These are phyloP conservation scores for Neoarthrinium moseri DNA, from an alignment of 2,329 filamentous ascomycete genomes.

Conservation along the genomic window DNA sequence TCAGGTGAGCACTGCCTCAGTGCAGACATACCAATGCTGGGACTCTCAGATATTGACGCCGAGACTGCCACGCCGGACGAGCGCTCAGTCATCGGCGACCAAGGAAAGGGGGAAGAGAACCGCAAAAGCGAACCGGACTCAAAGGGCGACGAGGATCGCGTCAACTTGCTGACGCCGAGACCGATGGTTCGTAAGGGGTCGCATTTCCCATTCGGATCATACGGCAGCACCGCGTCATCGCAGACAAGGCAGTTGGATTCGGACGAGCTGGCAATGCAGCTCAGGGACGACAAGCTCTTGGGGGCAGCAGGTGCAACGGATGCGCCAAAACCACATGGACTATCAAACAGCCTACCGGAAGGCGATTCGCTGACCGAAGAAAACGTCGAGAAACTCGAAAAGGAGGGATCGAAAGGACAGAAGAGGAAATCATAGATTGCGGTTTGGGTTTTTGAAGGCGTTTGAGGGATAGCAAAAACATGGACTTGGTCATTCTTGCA, in stretches of 20 bases:
- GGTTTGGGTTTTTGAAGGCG: too few relatives aligned
- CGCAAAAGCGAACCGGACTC: too few relatives aligned
- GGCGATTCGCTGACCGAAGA: conserved; percentile 52
- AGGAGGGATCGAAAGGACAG: conserved; percentile 19
- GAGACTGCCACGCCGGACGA: conserved; percentile 18
- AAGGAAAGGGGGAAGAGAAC: too few relatives aligned
- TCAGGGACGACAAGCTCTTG: conserved; percentile 46
- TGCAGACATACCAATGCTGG: conserved; percentile 19
- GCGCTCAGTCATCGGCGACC: conserved; percentile 2
- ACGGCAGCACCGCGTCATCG: conserved; percentile 8
- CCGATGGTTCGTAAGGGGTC: conserved; percentile 36
- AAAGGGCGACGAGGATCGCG: conserved; percentile 15
- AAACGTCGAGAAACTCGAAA: conserved; percentile 48
- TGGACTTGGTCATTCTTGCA: too few relatives aligned
- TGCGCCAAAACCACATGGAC: conserved; percentile 18
- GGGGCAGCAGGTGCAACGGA: conserved; percentile 40
- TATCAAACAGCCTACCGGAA: conserved; percentile 24
- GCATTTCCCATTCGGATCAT: conserved; percentile 39
- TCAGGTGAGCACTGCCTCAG: conserved; percentile 38
- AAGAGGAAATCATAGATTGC: too few relatives aligned
- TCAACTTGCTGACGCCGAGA: conserved; percentile 35
- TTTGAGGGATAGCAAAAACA: too few relatives aligned
- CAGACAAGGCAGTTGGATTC: conserved; percentile 31
- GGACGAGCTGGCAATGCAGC: conserved; percentile 37
- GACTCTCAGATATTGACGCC: conserved; percentile 11